These are phyloP conservation scores for Sporothrix luriei DNA, from an alignment of 2,329 filamentous ascomycete genomes.

Conservation along the genomic window DNA sequence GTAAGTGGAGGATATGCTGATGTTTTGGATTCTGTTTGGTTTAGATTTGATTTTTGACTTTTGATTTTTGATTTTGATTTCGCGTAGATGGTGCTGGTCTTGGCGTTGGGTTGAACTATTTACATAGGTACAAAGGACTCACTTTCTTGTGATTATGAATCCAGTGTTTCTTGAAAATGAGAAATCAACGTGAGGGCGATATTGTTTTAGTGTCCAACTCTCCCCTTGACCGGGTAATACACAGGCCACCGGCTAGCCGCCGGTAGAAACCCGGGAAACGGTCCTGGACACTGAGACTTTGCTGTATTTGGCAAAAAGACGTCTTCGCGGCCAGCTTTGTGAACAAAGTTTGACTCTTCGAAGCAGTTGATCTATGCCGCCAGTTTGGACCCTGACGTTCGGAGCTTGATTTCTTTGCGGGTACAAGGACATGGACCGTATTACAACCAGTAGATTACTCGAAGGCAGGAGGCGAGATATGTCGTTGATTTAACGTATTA, in stretches of 20 bases:
- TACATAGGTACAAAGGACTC: not conserved
- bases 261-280: not conserved
- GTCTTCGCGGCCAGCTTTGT: not conserved
- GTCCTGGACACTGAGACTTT: not conserved
- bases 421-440: not conserved
- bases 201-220: not conserved
- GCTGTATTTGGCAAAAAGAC: not conserved
- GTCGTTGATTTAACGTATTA: not conserved
- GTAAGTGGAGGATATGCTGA: not conserved
- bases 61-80: not conserved
- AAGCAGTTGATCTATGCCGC: not conserved
- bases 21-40: not conserved
- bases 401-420: not conserved
- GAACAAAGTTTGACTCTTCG: not conserved
- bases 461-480: not conserved
- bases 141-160: not conserved
- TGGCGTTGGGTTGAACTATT: not conserved
- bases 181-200: not conserved
- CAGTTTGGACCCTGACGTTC: too few species aligned
- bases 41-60: not conserved
- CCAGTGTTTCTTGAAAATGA: not conserved
- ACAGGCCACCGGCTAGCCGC: not conserved
- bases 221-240: not conserved
- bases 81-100: not conserved
- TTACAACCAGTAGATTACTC: not conserved